A percentile compares a stretch with the other conserved stretches of the same genome.
phyloP scores from a whole-genome alignment of 495 filamentous ascomycete species.

The Xylaria curta region DNA sequence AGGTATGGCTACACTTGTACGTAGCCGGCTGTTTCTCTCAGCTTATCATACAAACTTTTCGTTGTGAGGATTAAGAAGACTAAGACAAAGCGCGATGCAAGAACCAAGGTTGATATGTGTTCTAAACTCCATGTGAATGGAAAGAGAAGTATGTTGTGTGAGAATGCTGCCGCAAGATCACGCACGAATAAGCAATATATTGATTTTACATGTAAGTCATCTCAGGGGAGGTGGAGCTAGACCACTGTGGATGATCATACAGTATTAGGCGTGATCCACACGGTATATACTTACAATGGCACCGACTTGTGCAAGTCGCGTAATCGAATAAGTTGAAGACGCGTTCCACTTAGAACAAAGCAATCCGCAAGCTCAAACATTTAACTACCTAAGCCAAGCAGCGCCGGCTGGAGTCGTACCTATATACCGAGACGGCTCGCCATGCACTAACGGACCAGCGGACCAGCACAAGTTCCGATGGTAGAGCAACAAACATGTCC shows the following conservation, averaged over 20 bases:
- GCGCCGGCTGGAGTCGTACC: conserved; percentile 2
- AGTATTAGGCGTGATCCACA: background rate
- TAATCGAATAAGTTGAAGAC: conserved; percentile 33
- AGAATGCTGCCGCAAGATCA: background rate
- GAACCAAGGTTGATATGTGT: background rate
- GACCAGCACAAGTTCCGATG: conserved; percentile 23
- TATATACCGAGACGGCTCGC: conserved; percentile 11
- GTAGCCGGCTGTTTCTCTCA: background rate
- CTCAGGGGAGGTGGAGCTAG: background rate
- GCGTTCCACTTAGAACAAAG: conserved; percentile 33
- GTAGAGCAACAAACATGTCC: conserved; percentile 37
- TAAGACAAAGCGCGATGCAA: background rate
- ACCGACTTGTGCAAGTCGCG: conserved; percentile 36
- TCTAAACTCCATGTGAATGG: background rate
- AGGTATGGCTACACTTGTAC: conserved; percentile 4
- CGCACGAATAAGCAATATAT: background rate
- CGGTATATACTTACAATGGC: conserved; percentile 13
- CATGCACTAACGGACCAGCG: conserved; percentile 36
- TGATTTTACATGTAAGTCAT: background rate
- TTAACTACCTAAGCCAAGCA: conserved; percentile 24
- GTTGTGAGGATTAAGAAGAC: background rate
- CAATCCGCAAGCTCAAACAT: conserved; percentile 24
- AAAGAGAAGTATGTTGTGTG: background rate
- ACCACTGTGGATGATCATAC: background rate
- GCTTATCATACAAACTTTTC: no score